phyloP scores from a whole-genome alignment of 108 stramenopile genomes.

The Nitzschia sp. region DNA sequence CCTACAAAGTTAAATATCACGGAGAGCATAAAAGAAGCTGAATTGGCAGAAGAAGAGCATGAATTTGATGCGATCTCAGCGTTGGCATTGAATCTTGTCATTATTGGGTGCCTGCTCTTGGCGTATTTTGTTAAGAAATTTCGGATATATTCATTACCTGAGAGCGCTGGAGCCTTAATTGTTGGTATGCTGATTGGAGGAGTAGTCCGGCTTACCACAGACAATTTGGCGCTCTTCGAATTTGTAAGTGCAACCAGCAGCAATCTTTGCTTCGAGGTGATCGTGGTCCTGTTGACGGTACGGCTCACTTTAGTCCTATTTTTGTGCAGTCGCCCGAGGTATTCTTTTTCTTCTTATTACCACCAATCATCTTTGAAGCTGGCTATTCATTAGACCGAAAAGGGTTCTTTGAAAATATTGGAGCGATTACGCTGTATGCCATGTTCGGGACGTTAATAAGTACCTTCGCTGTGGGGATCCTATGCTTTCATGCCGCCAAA shows the following conservation, averaged over 20 bases:
- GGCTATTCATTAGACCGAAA: conserved; percentile 90
- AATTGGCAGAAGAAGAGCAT: conserved; percentile 66
- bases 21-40: conserved; percentile 38
- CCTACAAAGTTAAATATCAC: conserved; percentile 26
- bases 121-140: conserved; percentile 77
- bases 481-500: conserved; percentile 74
- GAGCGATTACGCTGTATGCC: conserved; percentile 91
- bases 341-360: conserved; percentile 96
- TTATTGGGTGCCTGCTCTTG: conserved; percentile 76
- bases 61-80: conserved; percentile 79
- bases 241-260: conserved; percentile 47
- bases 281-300: no score
- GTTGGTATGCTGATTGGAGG: conserved; percentile 82
- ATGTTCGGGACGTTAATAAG: conserved; percentile 92
- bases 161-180: conserved; percentile 79
- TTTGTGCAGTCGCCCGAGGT: conserved; percentile 75
- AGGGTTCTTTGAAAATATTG: conserved; percentile 94
- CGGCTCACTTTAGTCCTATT: no score
- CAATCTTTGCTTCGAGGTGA: background rate
- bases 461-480: conserved; percentile 92
- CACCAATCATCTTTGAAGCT: conserved; percentile 98
- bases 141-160: conserved; percentile 77
- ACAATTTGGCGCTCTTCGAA: conserved; percentile 67
- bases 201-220: conserved; percentile 60
- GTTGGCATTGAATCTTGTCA: conserved; percentile 68